phyloP scores from a whole-genome alignment of 2,329 filamentous ascomycete species.

The Corinectria fuckeliana region DNA sequence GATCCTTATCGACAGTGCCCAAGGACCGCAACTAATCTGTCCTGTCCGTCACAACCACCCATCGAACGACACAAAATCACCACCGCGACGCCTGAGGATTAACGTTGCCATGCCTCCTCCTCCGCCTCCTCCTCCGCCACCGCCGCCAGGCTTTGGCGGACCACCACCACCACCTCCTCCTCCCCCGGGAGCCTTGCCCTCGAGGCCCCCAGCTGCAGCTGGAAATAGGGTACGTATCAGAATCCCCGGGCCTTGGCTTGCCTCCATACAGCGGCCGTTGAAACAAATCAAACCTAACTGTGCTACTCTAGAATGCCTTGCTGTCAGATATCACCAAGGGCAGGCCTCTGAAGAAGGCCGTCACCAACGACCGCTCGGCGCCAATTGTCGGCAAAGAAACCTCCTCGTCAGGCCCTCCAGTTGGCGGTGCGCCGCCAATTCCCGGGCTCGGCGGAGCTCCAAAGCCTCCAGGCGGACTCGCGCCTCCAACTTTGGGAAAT shows the following conservation, averaged over 20 bases:
- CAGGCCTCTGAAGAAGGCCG: slow-evolving; percentile 78
- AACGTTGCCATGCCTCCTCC: slow-evolving; percentile 55
- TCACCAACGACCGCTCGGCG: slow-evolving; percentile 91
- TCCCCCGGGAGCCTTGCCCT: slow-evolving; percentile 58
- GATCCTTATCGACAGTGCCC: slow-evolving; percentile 21
- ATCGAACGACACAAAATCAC: slow-evolving; percentile 24
- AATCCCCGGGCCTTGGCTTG: not conserved
- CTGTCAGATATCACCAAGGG: slow-evolving; percentile 89
- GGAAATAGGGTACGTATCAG: slow-evolving; percentile 65
- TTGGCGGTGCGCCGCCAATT: slow-evolving; percentile 83
- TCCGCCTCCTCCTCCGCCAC: slow-evolving; percentile 75
- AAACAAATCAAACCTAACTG: not conserved
- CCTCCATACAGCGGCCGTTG: not conserved
- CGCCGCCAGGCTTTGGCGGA: slow-evolving; percentile 67
- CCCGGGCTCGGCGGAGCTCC: slow-evolving; percentile 60
- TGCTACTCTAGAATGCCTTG: slow-evolving; percentile 72
- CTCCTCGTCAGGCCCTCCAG: slow-evolving; percentile 59
- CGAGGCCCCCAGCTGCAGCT: slow-evolving; percentile 59
- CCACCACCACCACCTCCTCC: slow-evolving; percentile 70
- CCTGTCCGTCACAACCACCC: slow-evolving; percentile 13
- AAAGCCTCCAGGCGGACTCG: slow-evolving; percentile 67
- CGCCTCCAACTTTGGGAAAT: slow-evolving; percentile 74
- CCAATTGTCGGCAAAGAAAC: slow-evolving; percentile 61
- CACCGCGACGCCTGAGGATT: slow-evolving; percentile 10
- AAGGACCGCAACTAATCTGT: slow-evolving; percentile 20